These are phyloP conservation scores for Platanthera zijinensis DNA, from an alignment of 106 monocot genomes.

Conservation along the genomic window DNA sequence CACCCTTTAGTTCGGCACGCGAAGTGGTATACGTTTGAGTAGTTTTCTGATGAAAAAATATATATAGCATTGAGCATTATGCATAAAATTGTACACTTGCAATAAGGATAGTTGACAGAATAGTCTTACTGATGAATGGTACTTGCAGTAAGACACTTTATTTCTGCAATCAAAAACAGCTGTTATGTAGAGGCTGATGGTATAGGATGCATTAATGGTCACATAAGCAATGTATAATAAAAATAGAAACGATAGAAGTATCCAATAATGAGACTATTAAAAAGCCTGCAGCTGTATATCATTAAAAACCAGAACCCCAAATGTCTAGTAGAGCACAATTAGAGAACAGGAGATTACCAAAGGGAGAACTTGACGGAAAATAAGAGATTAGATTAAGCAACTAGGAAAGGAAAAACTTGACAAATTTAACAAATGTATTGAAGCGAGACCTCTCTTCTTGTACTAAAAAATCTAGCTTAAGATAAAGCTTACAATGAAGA, in stretches of 20 bases:
- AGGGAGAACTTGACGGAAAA: no score
- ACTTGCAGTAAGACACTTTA: conserved; percentile 67
- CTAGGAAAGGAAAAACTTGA: no score
- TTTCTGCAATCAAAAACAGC: conserved; percentile 45
- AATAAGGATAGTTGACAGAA: neutral
- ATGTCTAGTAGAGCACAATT: no score
- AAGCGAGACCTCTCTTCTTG: no score
- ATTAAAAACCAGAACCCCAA: no score
- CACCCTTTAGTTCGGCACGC: conserved; percentile 86
- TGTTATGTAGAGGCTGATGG: neutral
- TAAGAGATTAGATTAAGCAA: no score
- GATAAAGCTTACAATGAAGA: no score
- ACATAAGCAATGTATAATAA: neutral
- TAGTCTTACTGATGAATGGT: conserved; percentile 61
- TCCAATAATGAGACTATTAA: neutral
- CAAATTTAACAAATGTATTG: no score
- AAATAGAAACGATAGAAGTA: neutral
- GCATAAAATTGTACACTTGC: neutral
- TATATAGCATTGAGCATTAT: neutral
- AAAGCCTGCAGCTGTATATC: no score
- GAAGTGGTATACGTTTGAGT: conserved; percentile 55
- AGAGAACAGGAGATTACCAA: no score
- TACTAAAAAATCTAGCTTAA: no score
- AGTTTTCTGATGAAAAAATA: conserved; percentile 32
- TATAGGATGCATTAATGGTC: neutral